Evolutionary conservation across 352 stramenopile species (phyloP), one percentile per base, ranked within the genome.

Genomic region (Nothophytophthora sp.): DNA sequence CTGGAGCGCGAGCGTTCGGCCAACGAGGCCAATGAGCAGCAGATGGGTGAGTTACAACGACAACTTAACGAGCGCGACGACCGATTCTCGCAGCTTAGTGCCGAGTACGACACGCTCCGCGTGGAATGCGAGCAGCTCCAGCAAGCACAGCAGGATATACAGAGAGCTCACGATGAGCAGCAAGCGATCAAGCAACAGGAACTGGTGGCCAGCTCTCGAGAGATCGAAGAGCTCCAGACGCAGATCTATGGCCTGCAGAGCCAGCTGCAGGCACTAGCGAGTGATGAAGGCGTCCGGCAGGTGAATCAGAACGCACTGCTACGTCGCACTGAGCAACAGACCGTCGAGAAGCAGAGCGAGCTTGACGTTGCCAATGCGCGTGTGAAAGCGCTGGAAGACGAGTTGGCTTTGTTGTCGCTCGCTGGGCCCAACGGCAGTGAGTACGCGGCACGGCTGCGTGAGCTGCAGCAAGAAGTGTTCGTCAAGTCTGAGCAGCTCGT

Each of bases 401-500:
- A 88, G 45, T 28, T 88, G n/a, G 68, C 56, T 32, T 6, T 81
- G 27, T 36, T 87, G 0, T 73, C 77, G 1, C 39, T 82, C 5
- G 66, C 65, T 6, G 49, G 40, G 1, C 30, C 44, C 15, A 59
- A 63, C 18, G 50, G 65, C 0, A 67, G 75, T n/a, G 57, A 56
- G 16, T 61, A 55, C 8, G 61, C 59, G 2, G 35, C 46, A 1
- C 56, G 62, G 10, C 33, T 87, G 20, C 63, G 70, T 8, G 78
- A 81, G 19, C 55, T 90, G 38, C 79, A 91, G 39, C 63, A 92
- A 19, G 73, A 89, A 33, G 56, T 94, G 19, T 90, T 86, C 51
- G 27, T 66, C 11, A 94, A 90, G 39, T 88, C 73, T 0, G 64
- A 87, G 41, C 79, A 90, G 57, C 75, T 92, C 18, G 79, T 94